Percentiles rank a stretch among this genome's conserved stretches.
Evolutionary conservation across 2,329 filamentous ascomycete species (phyloP).

Genomic region (Fusarium poae): DNA sequence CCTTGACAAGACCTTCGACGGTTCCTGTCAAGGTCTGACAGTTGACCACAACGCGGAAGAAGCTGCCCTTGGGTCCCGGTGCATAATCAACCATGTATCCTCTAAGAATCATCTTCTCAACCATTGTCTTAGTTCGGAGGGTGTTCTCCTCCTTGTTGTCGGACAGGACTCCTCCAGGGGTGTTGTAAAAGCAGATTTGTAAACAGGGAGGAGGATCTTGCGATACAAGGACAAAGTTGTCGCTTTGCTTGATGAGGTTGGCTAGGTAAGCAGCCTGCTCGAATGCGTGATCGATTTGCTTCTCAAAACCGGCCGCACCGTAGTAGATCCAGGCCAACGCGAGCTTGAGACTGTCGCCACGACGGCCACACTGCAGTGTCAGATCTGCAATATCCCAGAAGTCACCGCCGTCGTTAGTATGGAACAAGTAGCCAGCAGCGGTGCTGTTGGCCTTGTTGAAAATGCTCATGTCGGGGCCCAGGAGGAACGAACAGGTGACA

Average conservation of each 20-base stretch:
- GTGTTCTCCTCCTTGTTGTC: slow-evolving; percentile 62
- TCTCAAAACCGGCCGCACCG: slow-evolving; percentile 78
- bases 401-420: slow-evolving; percentile 68
- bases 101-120: slow-evolving; percentile 60
- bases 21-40: slow-evolving; percentile 66
- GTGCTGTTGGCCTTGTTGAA: slow-evolving; percentile 90
- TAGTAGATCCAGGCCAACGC: slow-evolving; percentile 93
- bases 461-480: slow-evolving; percentile 79
- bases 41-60: slow-evolving; percentile 72
- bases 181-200: slow-evolving; percentile 95
- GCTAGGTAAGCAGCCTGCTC: slow-evolving; percentile 78
- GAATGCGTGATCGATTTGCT: slow-evolving; percentile 79
- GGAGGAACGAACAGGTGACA: slow-evolving; percentile 89
- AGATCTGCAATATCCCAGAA: slow-evolving; percentile 92
- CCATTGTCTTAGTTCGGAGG: slow-evolving; percentile 62
- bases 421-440: slow-evolving; percentile 87
- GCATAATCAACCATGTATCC: slow-evolving; percentile 74
- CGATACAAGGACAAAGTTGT: slow-evolving; percentile 78
- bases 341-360: slow-evolving; percentile 87
- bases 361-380: slow-evolving; percentile 91
- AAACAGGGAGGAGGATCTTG: slow-evolving; percentile 85
- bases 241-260: slow-evolving; percentile 64
- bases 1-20: slow-evolving; percentile 66
- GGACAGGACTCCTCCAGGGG: slow-evolving; percentile 65
- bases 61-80: slow-evolving; percentile 67